Conservation (phyloP, 768 basidiomycete species). For the Rhizopogon vulgaris region DNA sequence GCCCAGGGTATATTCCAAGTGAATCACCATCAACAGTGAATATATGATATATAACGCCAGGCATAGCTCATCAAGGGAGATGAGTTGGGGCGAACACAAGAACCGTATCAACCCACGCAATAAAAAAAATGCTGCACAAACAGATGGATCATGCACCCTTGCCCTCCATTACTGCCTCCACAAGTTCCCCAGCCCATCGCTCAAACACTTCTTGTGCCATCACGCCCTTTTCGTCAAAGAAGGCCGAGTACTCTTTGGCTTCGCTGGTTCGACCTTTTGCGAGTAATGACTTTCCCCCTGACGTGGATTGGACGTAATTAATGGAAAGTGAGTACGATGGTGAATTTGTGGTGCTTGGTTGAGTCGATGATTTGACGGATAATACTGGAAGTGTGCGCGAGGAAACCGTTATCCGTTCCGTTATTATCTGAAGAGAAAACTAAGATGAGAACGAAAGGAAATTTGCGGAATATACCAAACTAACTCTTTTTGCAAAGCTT, state of each 20-base stretch:
- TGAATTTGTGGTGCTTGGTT: conserved; percentile 33
- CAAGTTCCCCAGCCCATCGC: conserved; percentile 69
- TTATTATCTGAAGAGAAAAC: conserved; percentile 61
- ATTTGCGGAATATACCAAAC: conserved; percentile 17
- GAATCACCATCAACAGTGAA: too few relatives aligned
- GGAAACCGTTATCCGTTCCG: conserved; percentile 78
- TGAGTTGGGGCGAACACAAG: background rate
- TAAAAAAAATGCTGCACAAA: background rate
- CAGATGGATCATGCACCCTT: conserved; percentile 35
- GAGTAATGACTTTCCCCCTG: conserved; percentile 81
- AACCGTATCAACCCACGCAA: background rate
- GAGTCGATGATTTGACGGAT: conserved; percentile 7
- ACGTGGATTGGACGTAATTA: conserved; percentile 72
- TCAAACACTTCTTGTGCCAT: conserved; percentile 76
- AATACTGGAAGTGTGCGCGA: conserved; percentile 59
- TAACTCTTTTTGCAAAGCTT: conserved; percentile 79
- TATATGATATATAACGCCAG: background rate
- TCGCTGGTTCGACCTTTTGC: conserved; percentile 59
- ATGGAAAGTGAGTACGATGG: conserved; percentile 66
- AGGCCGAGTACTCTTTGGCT: conserved; percentile 54
- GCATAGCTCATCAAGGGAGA: background rate
- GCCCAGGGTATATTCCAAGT: too few relatives aligned
- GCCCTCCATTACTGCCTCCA: conserved; percentile 69
- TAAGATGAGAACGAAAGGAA: background rate
- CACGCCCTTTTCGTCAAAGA: conserved; percentile 77